Percentiles rank a stretch among this genome's conserved stretches.
Evolutionary conservation across 139 green algal genomes (phyloP).

Genomic region (Closterium sp.): DNA sequence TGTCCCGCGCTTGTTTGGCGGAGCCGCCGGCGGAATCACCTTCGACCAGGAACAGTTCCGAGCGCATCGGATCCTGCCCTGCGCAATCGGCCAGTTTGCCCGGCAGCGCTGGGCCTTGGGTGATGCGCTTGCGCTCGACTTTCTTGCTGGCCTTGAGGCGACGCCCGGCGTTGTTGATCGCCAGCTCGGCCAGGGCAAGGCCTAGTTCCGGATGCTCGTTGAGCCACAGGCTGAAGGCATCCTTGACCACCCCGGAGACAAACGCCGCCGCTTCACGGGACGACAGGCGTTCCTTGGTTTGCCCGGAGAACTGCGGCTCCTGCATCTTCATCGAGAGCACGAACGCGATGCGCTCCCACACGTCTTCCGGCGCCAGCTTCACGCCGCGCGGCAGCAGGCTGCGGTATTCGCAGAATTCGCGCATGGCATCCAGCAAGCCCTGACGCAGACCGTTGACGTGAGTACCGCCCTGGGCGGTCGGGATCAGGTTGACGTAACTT

Average conservation of each 20-base stretch:
- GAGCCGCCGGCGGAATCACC: conserved; percentile 87
- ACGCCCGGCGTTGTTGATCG: conserved; percentile 84
- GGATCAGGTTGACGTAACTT: conserved; percentile 89
- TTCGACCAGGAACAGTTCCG: conserved; percentile 95
- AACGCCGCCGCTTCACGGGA: too few species aligned
- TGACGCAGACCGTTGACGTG: conserved; percentile 88
- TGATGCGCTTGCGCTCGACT: conserved; percentile 83
- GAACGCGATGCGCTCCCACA: too few species aligned
- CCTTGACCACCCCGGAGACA: conserved; percentile 75
- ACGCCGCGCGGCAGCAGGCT: too few species aligned
- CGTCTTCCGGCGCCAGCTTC: too few species aligned
- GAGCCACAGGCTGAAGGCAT: conserved; percentile 60
- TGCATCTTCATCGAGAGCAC: conserved; percentile 66
- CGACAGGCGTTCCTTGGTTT: conserved; percentile 93
- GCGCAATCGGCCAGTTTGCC: conserved; percentile 95
- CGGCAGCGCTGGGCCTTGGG: conserved; percentile 77
- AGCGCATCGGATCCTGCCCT: conserved; percentile 10
- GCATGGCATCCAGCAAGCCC: too few species aligned
- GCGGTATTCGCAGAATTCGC: too few species aligned
- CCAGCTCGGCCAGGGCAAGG: conserved; percentile 51
- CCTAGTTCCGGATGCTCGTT: conserved; percentile 57
- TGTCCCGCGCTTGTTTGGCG: conserved; percentile 88
- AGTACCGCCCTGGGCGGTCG: conserved; percentile 87
- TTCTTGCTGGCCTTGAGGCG: conserved; percentile 88
- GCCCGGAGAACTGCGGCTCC: conserved; percentile 92